phyloP scores from a whole-genome alignment of 1,284 basidiomycete species.

The Polyporus tsugae region DNA sequence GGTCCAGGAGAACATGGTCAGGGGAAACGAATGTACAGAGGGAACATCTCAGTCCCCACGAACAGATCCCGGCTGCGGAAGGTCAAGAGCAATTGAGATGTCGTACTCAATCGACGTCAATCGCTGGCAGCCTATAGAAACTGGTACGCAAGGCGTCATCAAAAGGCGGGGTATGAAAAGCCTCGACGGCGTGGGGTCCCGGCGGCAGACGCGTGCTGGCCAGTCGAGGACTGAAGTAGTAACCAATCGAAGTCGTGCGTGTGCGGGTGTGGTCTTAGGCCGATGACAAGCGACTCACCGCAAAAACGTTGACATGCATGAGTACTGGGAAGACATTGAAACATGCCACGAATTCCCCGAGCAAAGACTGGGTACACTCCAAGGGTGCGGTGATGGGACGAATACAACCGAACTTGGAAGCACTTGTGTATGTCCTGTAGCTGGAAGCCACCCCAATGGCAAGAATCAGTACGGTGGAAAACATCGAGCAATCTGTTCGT shows the following conservation, averaged over 20 bases:
- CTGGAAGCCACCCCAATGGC: neutral
- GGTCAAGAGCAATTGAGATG: neutral
- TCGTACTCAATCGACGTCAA: neutral
- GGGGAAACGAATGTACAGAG: neutral
- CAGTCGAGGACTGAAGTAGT: neutral
- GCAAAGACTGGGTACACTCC: neutral
- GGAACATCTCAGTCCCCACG: neutral
- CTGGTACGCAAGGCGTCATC: neutral
- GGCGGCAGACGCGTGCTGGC: neutral
- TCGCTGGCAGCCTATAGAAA: neutral
- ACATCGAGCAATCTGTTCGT: neutral
- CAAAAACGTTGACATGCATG: neutral
- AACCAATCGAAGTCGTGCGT: neutral
- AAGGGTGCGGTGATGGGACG: neutral
- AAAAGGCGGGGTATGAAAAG: neutral
- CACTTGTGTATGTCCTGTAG: neutral
- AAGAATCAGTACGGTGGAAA: neutral
- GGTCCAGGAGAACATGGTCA: neutral
- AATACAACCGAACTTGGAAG: neutral
- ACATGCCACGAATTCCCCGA: neutral
- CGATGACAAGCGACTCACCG: neutral
- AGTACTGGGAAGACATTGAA: neutral
- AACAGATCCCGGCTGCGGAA: slow-evolving; percentile 3
- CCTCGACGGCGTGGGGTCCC: slow-evolving; percentile 1
- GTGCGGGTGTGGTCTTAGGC: neutral